These are phyloP conservation scores for Calonectria naviculata DNA, from an alignment of 2,329 filamentous ascomycete species.

Conservation along the genomic window DNA sequence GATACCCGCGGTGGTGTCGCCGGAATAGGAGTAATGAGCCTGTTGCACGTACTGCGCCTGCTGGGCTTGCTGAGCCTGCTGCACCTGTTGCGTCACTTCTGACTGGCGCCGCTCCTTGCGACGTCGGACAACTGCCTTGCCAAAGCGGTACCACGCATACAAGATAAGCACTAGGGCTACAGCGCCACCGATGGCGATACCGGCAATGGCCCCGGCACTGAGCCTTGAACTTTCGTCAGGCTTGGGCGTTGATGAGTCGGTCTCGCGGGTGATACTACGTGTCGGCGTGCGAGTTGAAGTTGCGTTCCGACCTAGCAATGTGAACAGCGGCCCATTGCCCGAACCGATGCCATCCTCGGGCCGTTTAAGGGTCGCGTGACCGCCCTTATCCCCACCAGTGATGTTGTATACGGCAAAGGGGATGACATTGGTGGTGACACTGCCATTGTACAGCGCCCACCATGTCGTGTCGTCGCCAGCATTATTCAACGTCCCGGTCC, in stretches of 20 bases:
- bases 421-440: constrained; percentile 28
- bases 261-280: not conserved
- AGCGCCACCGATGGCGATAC: constrained; percentile 51
- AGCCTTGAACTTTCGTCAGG: not conserved
- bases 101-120: not conserved
- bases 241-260: not conserved
- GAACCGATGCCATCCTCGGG: constrained; percentile 1
- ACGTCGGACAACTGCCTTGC: not conserved
- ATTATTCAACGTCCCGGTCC: constrained; percentile 59
- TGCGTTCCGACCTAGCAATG: not conserved
- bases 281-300: not conserved
- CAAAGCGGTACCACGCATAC: constrained; percentile 24
- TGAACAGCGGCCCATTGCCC: not conserved
- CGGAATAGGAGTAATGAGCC: not conserved
- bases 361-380: not conserved
- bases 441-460: constrained; percentile 61
- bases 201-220: constrained; percentile 51
- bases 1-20: not conserved
- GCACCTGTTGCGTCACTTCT: not conserved
- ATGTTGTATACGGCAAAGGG: constrained; percentile 9
- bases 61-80: not conserved
- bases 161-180: constrained; percentile 35
- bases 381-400: constrained; percentile 8
- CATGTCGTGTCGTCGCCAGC: constrained; percentile 42
- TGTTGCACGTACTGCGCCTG: not conserved